Evolutionary conservation across 2,329 filamentous ascomycete species (phyloP).

Genomic region (Cercospora sp.): DNA sequence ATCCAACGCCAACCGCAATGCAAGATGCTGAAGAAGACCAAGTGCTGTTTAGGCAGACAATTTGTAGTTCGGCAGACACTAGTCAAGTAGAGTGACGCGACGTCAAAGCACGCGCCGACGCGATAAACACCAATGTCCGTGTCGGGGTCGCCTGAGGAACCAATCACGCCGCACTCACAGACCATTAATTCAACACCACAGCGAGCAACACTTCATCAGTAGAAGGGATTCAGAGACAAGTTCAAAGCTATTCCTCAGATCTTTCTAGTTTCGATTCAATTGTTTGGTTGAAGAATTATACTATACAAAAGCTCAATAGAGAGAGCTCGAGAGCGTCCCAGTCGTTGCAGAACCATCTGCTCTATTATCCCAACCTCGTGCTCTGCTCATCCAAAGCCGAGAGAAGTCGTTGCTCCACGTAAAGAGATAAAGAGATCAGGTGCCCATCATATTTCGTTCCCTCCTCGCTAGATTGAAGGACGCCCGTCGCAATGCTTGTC

Average conservation of each 20-base stretch:
- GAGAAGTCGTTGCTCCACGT: background rate
- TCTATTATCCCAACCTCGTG: background rate
- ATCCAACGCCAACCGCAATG: conserved; percentile 23
- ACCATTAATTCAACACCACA: no score
- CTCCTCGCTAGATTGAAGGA: background rate
- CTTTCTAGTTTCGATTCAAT: background rate
- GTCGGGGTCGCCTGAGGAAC: conserved; percentile 7
- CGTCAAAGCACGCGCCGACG: conserved; percentile 6
- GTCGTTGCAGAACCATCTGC: background rate
- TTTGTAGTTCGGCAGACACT: background rate
- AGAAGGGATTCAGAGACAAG: background rate
- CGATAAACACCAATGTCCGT: conserved; percentile 7
- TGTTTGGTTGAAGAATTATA: conserved; percentile 1
- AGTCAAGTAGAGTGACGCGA: conserved; percentile 3
- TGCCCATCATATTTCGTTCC: background rate
- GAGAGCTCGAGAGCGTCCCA: background rate
- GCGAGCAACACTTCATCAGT: background rate
- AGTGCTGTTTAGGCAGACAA: background rate
- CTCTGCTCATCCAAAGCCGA: background rate
- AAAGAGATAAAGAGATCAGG: background rate
- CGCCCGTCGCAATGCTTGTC: conserved; percentile 10
- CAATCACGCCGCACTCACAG: background rate
- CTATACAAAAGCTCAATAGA: background rate
- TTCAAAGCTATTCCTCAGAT: background rate
- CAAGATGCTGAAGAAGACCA: background rate